phyloP scores from a whole-genome alignment of 768 basidiomycete genomes.

The Clitopilus hobsonii region DNA sequence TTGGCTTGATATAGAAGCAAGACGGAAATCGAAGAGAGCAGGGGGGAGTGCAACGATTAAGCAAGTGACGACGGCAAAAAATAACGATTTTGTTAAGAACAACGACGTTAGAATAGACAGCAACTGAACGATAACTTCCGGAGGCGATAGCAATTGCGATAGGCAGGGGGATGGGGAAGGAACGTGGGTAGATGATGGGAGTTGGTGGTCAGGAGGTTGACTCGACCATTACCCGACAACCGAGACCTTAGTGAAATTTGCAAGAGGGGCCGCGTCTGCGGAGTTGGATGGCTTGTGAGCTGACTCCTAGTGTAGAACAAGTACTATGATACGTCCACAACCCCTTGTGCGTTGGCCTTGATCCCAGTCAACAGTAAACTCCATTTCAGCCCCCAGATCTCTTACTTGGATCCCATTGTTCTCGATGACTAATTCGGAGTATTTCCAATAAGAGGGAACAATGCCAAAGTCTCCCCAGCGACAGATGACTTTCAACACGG shows the following conservation, averaged over 20 bases:
- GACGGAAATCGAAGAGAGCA: conserved; percentile 13
- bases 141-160: conserved; percentile 32
- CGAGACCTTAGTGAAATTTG: neutral
- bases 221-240: neutral
- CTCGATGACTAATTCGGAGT: conserved; percentile 1
- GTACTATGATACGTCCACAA: too few species aligned
- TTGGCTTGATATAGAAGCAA: conserved; percentile 9
- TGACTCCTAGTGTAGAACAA: too few species aligned
- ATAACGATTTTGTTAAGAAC: conserved; percentile 27
- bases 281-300: too few species aligned
- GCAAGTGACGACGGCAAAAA: conserved; percentile 19
- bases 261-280: neutral
- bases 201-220: neutral
- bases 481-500: neutral
- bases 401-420: neutral
- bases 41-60: conserved; percentile 17
- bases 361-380: neutral
- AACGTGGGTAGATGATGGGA: neutral
- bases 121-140: conserved; percentile 24
- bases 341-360: neutral
- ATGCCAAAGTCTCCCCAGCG: neutral
- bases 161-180: conserved; percentile 1
- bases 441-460: neutral
- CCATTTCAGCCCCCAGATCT: neutral
- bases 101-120: conserved; percentile 33